These are phyloP conservation scores for Cordyceps tenuipes DNA, from an alignment of 2,329 filamentous ascomycete genomes.

Conservation along the genomic window DNA sequence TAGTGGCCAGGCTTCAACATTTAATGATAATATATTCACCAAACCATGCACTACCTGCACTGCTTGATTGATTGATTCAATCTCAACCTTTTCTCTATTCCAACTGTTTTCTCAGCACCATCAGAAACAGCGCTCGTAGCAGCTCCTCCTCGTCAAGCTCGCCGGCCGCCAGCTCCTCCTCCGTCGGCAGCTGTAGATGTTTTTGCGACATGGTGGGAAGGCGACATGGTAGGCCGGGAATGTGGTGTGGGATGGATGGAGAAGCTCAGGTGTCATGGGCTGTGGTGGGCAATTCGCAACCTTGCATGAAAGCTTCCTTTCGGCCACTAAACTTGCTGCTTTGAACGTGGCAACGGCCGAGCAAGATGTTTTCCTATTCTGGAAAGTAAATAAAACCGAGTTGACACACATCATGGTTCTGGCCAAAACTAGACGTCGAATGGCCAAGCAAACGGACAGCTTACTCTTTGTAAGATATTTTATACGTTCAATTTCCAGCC, in stretches of 20 bases:
- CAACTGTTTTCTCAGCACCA: conserved; percentile 18
- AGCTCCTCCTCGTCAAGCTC: conserved; percentile 24
- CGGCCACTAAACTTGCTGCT: neutral
- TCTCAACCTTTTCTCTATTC: neutral
- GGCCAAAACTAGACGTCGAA: neutral
- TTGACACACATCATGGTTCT: neutral
- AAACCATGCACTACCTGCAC: neutral
- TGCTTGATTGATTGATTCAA: too few relatives aligned
- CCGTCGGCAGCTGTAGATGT: conserved; percentile 30
- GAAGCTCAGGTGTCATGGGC: too few relatives aligned
- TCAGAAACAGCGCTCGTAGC: conserved; percentile 28
- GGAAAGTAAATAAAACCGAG: neutral
- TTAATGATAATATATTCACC: neutral
- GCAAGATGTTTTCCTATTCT: neutral
- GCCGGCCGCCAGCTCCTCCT: conserved; percentile 22
- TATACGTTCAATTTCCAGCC: too few relatives aligned
- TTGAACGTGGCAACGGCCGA: neutral
- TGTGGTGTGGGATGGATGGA: too few relatives aligned
- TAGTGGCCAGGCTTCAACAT: neutral
- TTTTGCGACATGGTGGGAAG: conserved; percentile 28
- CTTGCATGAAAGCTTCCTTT: neutral
- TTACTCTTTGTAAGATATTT: too few relatives aligned
- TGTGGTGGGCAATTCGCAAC: too few relatives aligned
- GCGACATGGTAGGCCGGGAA: neutral
- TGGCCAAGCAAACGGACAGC: too few relatives aligned